Evolutionary conservation across 2,329 filamentous ascomycete genomes (phyloP).

Genomic region (Aspergillus jensenii): DNA sequence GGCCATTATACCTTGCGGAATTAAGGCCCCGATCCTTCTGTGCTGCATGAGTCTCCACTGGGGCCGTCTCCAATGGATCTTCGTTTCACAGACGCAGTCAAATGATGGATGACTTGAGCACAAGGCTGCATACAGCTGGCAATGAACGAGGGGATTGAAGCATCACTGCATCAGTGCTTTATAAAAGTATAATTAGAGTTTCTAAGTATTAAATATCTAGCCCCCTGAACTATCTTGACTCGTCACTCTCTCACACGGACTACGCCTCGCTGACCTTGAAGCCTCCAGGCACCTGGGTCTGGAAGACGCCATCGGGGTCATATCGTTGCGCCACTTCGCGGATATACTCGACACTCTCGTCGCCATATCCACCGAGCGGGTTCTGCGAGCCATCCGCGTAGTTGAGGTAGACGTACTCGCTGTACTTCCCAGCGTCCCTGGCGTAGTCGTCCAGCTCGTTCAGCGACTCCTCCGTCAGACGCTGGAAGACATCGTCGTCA

Average conservation of each 20-base stretch:
- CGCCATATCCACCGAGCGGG: constrained; percentile 43
- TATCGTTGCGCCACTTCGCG: constrained; percentile 22
- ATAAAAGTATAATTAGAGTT: not conserved
- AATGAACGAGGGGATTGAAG: too few species aligned
- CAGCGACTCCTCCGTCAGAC: constrained; percentile 26
- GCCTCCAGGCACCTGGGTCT: constrained; percentile 28
- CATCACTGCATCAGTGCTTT: too few species aligned
- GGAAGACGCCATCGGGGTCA: constrained; percentile 28
- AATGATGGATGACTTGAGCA: too few species aligned
- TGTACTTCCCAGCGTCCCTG: constrained; percentile 22
- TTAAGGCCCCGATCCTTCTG: not conserved
- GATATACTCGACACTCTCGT: constrained; percentile 36
- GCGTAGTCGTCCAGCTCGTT: constrained; percentile 31
- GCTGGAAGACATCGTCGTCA: constrained; percentile 35
- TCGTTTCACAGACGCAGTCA: too few species aligned
- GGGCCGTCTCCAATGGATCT: not conserved
- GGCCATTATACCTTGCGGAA: not conserved
- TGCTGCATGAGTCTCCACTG: not conserved
- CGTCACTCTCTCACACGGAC: too few species aligned
- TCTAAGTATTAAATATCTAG: not conserved
- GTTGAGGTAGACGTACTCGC: constrained; percentile 47
- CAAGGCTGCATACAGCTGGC: too few species aligned
- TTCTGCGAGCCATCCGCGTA: constrained; percentile 47
- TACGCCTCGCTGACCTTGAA: constrained; percentile 25
- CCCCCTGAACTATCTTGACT: too few species aligned